phyloP scores from a whole-genome alignment of 495 filamentous ascomycete genomes.

The Daldinia loculata region DNA sequence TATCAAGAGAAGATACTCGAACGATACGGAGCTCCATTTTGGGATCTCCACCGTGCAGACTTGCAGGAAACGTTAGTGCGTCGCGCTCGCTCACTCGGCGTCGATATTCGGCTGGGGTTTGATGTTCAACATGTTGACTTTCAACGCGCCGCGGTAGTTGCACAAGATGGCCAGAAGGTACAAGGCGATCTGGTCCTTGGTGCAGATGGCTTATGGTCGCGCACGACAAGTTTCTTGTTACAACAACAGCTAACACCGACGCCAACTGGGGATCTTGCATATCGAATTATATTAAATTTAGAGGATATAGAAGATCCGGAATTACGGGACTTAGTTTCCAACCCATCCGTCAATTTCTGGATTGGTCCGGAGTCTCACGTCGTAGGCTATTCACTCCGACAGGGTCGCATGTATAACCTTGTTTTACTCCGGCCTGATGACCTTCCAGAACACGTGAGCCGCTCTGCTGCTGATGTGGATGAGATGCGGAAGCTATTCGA shows the following conservation, averaged over 20 bases:
- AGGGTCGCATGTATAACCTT: constrained; percentile 64
- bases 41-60: not conserved
- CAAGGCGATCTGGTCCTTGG: not conserved
- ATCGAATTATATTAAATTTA: not conserved
- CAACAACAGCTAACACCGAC: not conserved
- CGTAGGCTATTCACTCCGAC: constrained; percentile 65
- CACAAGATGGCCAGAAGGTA: not conserved
- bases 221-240: not conserved
- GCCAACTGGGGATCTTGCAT: not conserved
- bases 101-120: not conserved
- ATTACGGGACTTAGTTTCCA: constrained; percentile 52
- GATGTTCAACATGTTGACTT: not conserved
- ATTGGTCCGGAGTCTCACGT: constrained; percentile 67
- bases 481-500: constrained; percentile 62
- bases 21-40: not conserved
- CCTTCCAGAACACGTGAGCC: constrained; percentile 55
- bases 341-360: constrained; percentile 75
- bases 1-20: constrained; percentile 1
- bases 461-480: constrained; percentile 52
- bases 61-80: not conserved
- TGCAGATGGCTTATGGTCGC: not conserved
- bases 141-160: not conserved
- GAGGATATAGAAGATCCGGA: not conserved
- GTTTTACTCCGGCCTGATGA: constrained; percentile 65
- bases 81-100: not conserved